Evolutionary conservation across 2,329 filamentous ascomycete species (phyloP), one percentile per base, ranked within the genome.

Genomic region (Fusarium sp.): DNA sequence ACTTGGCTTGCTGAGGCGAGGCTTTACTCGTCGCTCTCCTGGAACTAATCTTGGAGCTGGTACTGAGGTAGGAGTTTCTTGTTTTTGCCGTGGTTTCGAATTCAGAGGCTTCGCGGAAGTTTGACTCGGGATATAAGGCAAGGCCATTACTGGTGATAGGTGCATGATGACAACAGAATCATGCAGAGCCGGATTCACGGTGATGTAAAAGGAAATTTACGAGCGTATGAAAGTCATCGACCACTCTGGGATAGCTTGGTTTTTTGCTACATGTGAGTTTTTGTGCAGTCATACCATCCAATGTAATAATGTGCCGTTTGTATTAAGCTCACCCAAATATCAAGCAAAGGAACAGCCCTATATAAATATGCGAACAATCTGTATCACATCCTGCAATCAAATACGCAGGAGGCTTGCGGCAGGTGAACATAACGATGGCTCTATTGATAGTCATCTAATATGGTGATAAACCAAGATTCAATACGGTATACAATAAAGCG

Each of bases 1-100:
- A 27, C 59, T 73, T 9, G 74, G 58, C 40, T 64, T 70, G 60
- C 64, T 72, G 38, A 73, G 64, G 45, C 52, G 65, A 11, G 72
- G 37, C 26, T 69, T 77, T 30, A 52, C 30, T 33, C 63, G 73
- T 54, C 73, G 69, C 35, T 77, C 74, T 10, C 70, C 63, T 1
- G 53, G 60, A 10, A 65, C 40, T 55, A 63, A 41, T 38, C 58
- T 67, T 33, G 60, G 56, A 18, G 23, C 33, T 52, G 44, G 55
- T 17, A 37, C 46, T n/a, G 33, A 46, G 42, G 26, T 38, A 27
- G 48, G 32, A 32, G 35, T 48, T 23, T 65, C 49, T 49, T 56
- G 56, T 30, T 57, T 61, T 38, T 60, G 61, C 18, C 61, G 49
- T 30, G 58, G 54, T 33, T 55, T 69, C 17, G 56, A 50, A 30